phyloP scores from a whole-genome alignment of 73 alveolate genomes.

The Paramecium sonneborni region DNA sequence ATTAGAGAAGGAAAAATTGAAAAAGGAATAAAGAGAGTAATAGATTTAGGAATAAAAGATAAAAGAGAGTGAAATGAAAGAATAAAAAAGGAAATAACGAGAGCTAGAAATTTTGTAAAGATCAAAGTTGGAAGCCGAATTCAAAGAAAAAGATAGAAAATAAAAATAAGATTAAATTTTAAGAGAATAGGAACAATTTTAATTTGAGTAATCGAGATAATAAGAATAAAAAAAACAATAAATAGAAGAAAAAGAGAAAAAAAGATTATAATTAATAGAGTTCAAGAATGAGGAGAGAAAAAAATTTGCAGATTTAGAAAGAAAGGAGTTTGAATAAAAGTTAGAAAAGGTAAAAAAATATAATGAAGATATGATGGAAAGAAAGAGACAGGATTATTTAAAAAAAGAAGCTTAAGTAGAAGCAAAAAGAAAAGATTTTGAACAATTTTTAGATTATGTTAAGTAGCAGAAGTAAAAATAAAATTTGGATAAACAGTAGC shows the following conservation, averaged over 20 bases:
- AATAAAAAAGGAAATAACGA: neutral
- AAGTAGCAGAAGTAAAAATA: constrained; percentile 17
- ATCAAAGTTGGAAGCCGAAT: neutral
- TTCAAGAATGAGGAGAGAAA: constrained; percentile 3
- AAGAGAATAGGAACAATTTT: constrained; percentile 32
- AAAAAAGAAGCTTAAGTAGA: constrained; percentile 16
- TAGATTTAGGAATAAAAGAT: neutral
- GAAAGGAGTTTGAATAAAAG: constrained; percentile 14
- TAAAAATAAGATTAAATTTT: neutral
- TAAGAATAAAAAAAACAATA: neutral
- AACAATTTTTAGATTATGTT: neutral
- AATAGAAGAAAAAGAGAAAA: constrained; percentile 26
- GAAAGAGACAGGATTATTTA: constrained; percentile 5
- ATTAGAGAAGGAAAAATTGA: neutral
- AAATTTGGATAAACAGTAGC: neutral
- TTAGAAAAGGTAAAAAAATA: constrained; percentile 10
- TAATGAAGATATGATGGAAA: constrained; percentile 1
- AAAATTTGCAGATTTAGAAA: constrained; percentile 8
- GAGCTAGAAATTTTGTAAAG: neutral
- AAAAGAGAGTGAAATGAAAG: constrained; percentile 28
- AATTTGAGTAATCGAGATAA: neutral
- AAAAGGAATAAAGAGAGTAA: constrained; percentile 25
- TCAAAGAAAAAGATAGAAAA: constrained; percentile 25
- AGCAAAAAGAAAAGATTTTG: constrained; percentile 37
- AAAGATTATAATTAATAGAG: neutral